A percentile compares a stretch with the other conserved stretches of the same genome.
Conservation (phyloP, 176 grass and related monocot species). For the Otatea glauca region DNA sequence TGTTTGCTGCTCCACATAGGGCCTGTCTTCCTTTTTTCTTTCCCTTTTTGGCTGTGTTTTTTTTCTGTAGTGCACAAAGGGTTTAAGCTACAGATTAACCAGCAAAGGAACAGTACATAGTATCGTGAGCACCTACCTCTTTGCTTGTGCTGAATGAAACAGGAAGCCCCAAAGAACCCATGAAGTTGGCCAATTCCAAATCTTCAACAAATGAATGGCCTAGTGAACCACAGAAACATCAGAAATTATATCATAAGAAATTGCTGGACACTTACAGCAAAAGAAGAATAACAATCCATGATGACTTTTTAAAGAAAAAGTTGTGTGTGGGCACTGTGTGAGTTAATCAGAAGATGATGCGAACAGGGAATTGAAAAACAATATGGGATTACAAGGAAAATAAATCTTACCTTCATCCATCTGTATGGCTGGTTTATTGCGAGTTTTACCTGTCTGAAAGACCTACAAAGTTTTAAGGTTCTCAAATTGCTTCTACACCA, state of each 20-base stretch:
- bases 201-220: slow-evolving; percentile 54
- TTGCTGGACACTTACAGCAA: slow-evolving; percentile 15
- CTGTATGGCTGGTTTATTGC: slow-evolving; percentile 17
- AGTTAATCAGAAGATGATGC: slow-evolving; percentile 18
- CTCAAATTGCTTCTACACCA: slow-evolving; percentile 13
- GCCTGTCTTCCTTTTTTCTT: slow-evolving; percentile 58
- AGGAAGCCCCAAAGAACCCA: slow-evolving; percentile 93
- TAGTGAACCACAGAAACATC: slow-evolving; percentile 37
- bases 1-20: slow-evolving; percentile 41
- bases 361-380: not conserved
- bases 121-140: slow-evolving; percentile 50
- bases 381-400: slow-evolving; percentile 22
- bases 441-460: slow-evolving; percentile 24
- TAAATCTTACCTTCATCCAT: slow-evolving; percentile 40
- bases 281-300: slow-evolving; percentile 14
- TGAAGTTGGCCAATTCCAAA: slow-evolving; percentile 74
- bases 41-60: slow-evolving; percentile 36
- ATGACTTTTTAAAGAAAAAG: not conserved
- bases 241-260: slow-evolving; percentile 40
- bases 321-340: not conserved
- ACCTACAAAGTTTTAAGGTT: slow-evolving; percentile 41
- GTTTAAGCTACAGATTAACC: slow-evolving; percentile 34
- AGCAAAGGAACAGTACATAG: slow-evolving; percentile 15
- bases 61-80: slow-evolving; percentile 58
- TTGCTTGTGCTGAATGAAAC: slow-evolving; percentile 83